phyloP scores from a whole-genome alignment of 2,329 filamentous ascomycete genomes.

The Pezicula neosporulosa region DNA sequence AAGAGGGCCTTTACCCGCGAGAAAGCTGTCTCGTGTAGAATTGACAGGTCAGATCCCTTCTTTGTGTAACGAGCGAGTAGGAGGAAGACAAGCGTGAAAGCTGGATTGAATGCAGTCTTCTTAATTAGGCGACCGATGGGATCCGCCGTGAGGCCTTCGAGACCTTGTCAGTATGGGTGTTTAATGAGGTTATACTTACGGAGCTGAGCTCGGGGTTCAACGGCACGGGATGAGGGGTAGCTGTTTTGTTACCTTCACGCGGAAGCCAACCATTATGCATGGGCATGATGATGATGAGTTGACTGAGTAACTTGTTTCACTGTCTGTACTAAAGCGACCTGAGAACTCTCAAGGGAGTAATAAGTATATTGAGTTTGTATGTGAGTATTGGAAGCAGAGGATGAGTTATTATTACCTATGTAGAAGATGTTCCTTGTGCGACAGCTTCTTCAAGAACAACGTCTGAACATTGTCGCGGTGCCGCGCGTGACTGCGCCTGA shows the following conservation, averaged over 20 bases:
- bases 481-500: too few relatives aligned
- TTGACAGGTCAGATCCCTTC: slow-evolving; percentile 51
- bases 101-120: slow-evolving; percentile 61
- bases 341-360: too few relatives aligned
- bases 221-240: neutral
- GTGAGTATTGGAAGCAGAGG: too few relatives aligned
- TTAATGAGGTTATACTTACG: neutral
- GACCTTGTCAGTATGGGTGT: neutral
- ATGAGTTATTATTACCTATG: too few relatives aligned
- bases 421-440: too few relatives aligned
- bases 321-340: too few relatives aligned
- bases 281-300: slow-evolving; percentile 35
- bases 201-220: neutral
- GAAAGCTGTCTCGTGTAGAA: slow-evolving; percentile 48
- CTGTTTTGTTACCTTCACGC: slow-evolving; percentile 40
- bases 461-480: too few relatives aligned
- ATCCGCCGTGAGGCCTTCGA: slow-evolving; percentile 50
- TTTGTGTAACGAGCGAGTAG: slow-evolving; percentile 62
- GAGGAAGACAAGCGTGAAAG: slow-evolving; percentile 59
- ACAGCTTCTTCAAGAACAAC: too few relatives aligned
- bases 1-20: slow-evolving; percentile 51
- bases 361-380: too few relatives aligned
- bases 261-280: slow-evolving; percentile 50
- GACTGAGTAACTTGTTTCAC: too few relatives aligned
- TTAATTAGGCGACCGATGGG: slow-evolving; percentile 54